Evolutionary conservation across 257 asterid species (phyloP), one percentile per base, ranked within the genome.

Genomic region (Handroanthus guayacan): DNA sequence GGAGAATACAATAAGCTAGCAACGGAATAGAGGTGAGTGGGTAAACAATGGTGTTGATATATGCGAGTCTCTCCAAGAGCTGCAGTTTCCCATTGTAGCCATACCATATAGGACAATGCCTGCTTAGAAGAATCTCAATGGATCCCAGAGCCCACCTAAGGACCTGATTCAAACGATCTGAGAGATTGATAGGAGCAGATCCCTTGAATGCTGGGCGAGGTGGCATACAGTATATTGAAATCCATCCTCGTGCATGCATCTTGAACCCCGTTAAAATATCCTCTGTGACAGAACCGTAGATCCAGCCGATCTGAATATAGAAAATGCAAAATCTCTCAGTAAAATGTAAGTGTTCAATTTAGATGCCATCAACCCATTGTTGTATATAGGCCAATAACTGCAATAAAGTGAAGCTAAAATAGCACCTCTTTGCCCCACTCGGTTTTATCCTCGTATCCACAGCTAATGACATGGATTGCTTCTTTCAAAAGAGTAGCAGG

Each of bases 371-470:
- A 31, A 57, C 44, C 67, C 43, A 39, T n/a, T 51, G 64, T 10
- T 39, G n/a, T 72, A 64, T 6, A 62, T 47, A 25, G 52, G 52
- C 52, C 31, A 38, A 67, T 2, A 14, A 66, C 31, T 51, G 17
- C 45, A 38, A 12, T 4, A 16, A 73, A 31, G 34, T 3, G 10
- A 48, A 36, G 62, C 12, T 44, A 52, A 50, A 3, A 67, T 39
- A 50, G 39, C 50, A 95, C 99, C 97, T 92, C 99, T 89, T 91
- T 88, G 69, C 98, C 99, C 99, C 99, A 95, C 72, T 95, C 98
- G 2, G 97, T 87, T 77, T 95, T 95, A 84, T 92, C 98, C 80
- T 95, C 99, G 2, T 92, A 95, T 51, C 98, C 98, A 82, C 99
- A 95, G 74, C 98, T 95, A 65, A 95, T 91, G 72, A 95, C 99